Conservation (phyloP, 2,329 filamentous ascomycete species). For the Aspergillus oerlinghausenensis region DNA sequence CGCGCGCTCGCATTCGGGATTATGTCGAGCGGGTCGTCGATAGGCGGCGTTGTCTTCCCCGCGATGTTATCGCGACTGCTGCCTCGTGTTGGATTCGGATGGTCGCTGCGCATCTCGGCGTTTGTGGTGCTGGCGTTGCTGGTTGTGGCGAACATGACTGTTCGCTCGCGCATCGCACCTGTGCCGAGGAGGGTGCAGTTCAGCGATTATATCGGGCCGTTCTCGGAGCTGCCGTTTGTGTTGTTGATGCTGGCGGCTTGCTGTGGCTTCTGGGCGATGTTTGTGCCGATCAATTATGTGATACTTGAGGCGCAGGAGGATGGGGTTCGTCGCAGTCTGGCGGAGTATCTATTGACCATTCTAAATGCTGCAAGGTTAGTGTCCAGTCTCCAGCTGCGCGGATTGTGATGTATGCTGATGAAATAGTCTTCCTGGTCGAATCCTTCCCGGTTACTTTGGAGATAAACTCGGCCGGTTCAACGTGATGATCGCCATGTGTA, state of each 20-base stretch:
- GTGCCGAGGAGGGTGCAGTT: slow-evolving; percentile 10
- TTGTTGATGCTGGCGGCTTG: slow-evolving; percentile 47
- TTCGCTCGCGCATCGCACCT: slow-evolving; percentile 43
- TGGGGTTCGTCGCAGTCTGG: slow-evolving; percentile 47
- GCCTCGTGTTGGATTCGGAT: slow-evolving; percentile 48
- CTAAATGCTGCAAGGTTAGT: slow-evolving; percentile 44
- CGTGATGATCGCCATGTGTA: slow-evolving; percentile 29
- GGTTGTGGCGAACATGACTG: slow-evolving; percentile 49
- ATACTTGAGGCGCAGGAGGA: slow-evolving; percentile 42
- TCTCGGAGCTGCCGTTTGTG: slow-evolving; percentile 45
- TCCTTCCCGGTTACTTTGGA: slow-evolving; percentile 51
- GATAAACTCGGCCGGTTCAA: slow-evolving; percentile 43
- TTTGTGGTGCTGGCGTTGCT: slow-evolving; percentile 59
- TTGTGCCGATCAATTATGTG: slow-evolving; percentile 53
- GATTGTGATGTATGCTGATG: not conserved
- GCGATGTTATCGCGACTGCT: slow-evolving; percentile 56
- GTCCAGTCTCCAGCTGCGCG: not conserved
- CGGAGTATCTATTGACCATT: slow-evolving; percentile 52
- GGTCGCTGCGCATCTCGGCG: slow-evolving; percentile 52
- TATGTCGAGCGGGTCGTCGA: slow-evolving; percentile 48
- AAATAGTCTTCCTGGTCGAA: slow-evolving; percentile 50
- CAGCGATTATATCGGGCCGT: slow-evolving; percentile 19
- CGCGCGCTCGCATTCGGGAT: slow-evolving; percentile 53
- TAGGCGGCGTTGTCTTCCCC: slow-evolving; percentile 57
- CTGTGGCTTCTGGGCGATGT: slow-evolving; percentile 57